Evolutionary conservation across 306 rosid genomes (phyloP).

Genomic region (Leucaena leucocephala): DNA sequence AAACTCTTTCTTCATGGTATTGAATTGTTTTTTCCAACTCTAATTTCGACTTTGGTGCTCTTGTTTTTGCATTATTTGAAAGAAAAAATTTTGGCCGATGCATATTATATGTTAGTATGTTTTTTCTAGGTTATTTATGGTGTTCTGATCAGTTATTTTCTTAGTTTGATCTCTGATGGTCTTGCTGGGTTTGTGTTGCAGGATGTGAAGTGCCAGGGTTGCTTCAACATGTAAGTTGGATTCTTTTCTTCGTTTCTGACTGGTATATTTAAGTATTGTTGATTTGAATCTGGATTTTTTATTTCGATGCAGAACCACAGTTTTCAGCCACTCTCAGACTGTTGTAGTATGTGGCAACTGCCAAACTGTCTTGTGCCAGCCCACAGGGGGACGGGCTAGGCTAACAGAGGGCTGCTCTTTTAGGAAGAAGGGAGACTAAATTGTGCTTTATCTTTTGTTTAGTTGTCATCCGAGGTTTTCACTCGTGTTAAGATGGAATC

Average conservation of each 20-base stretch:
- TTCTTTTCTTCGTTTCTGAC: neutral
- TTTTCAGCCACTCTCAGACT: constrained; percentile 39
- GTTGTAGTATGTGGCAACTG: constrained; percentile 42
- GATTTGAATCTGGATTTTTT: neutral
- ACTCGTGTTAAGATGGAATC: neutral
- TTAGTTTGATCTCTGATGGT: neutral
- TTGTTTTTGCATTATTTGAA: neutral
- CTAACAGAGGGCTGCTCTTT: constrained; percentile 41
- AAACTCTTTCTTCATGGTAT: constrained; percentile 42
- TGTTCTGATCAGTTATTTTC: neutral
- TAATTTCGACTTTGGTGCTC: neutral
- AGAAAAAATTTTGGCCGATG: neutral
- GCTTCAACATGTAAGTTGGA: constrained; percentile 39
- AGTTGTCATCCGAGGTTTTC: neutral
- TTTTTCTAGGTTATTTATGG: neutral
- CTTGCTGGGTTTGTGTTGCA: neutral
- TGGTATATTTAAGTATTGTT: neutral
- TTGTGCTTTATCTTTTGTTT: neutral
- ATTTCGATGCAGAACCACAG: constrained; percentile 34
- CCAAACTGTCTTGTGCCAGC: constrained; percentile 41
- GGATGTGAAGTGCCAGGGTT: constrained; percentile 43
- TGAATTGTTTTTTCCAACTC: too few relatives aligned
- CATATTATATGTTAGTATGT: neutral
- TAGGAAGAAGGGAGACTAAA: constrained; percentile 39
- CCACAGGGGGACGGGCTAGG: constrained; percentile 38